These are phyloP conservation scores for Rhizopus delemar DNA, from an alignment of 371 early-diverging fungal genomes.

Conservation along the genomic window DNA sequence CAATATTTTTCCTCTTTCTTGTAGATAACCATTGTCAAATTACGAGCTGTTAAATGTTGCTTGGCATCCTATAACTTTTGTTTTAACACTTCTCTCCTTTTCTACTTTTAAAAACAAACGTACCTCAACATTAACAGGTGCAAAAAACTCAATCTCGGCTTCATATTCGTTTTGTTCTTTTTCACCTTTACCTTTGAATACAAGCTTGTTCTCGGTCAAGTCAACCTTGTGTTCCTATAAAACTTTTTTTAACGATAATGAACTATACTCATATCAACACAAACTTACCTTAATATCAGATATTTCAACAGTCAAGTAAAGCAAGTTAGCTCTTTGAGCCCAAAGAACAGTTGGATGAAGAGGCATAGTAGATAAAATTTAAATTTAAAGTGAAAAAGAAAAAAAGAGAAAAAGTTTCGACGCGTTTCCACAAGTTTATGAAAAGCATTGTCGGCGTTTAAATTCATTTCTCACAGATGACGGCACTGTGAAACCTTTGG, in stretches of 20 bases:
- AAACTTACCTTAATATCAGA: constrained; percentile 66
- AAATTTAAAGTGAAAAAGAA: constrained; percentile 1
- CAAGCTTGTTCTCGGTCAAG: constrained; percentile 50
- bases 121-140: constrained; percentile 75
- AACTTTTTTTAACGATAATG: background rate
- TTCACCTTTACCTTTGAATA: constrained; percentile 63
- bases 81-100: background rate
- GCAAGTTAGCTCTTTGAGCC: constrained; percentile 85
- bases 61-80: constrained; percentile 60
- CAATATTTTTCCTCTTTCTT: constrained; percentile 81
- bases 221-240: constrained; percentile 25
- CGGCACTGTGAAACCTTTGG: too few species aligned
- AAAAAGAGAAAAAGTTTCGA: constrained; percentile 8
- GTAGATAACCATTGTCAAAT: constrained; percentile 62
- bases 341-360: constrained; percentile 81
- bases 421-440: background rate
- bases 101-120: background rate
- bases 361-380: constrained; percentile 31
- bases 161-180: constrained; percentile 73
- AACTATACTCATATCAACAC: background rate
- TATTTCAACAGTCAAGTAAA: constrained; percentile 87
- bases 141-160: constrained; percentile 75
- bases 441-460: background rate
- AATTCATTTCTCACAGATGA: background rate
- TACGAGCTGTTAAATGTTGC: constrained; percentile 66